Evolutionary conservation across 108 stramenopile species (phyloP).

Genomic region (Nannochloropsis gaditana): DNA sequence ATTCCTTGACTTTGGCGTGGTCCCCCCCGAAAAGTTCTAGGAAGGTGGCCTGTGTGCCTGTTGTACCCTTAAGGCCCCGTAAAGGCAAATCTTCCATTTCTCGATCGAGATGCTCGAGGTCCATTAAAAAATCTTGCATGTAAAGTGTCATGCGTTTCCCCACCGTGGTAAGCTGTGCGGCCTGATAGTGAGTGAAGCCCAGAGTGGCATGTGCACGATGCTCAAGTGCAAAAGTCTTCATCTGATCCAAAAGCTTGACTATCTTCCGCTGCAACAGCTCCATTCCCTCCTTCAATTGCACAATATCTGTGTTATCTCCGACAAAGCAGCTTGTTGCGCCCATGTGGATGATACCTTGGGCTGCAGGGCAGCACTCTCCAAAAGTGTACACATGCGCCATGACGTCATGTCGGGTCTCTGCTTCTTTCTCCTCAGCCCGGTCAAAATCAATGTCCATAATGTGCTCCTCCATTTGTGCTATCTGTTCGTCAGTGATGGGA

Average conservation of each 20-base stretch:
- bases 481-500: constrained; percentile 83
- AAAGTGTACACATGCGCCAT: constrained; percentile 98
- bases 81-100: constrained; percentile 87
- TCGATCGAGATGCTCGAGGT: constrained; percentile 67
- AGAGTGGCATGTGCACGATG: constrained; percentile 81
- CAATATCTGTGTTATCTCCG: constrained; percentile 91
- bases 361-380: constrained; percentile 80
- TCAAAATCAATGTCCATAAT: constrained; percentile 87
- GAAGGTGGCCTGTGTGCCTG: constrained; percentile 96
- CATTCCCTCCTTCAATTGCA: constrained; percentile 80
- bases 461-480: constrained; percentile 72
- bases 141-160: constrained; percentile 91
- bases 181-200: constrained; percentile 97
- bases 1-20: constrained; percentile 81
- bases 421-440: constrained; percentile 80
- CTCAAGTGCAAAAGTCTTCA: constrained; percentile 72
- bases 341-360: constrained; percentile 89
- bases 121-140: constrained; percentile 91
- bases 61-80: constrained; percentile 98
- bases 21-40: constrained; percentile 97
- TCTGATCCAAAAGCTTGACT: constrained; percentile 67
- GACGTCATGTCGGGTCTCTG: constrained; percentile 95
- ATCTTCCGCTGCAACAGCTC: constrained; percentile 77
- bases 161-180: constrained; percentile 93
- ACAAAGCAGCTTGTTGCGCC: constrained; percentile 95